Base-by-base conservation (phyloP, 192 early-diverging fungal species). In the Coemansia sp. region DNA sequence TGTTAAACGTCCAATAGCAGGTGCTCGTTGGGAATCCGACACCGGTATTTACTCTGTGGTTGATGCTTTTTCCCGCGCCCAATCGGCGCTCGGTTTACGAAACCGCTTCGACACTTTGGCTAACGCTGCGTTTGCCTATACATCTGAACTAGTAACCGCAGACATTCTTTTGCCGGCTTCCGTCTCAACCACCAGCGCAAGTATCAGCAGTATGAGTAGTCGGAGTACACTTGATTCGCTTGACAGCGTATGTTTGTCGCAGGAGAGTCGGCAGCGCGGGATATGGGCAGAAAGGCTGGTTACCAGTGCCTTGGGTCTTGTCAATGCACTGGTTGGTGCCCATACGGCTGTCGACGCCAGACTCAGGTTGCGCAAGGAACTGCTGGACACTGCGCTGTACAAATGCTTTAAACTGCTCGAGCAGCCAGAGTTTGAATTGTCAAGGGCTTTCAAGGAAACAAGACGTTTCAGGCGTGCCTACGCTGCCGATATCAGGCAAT, bases 91-190 rank as follows among this genome's bases (percentile, higher is more conserved):
- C 18, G 34, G 63, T 2, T 55, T 75, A 42, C 69, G 77, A 12
- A 75, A 69, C 59, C 77, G 72, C 20, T 80, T 80, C 31, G 77
- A 80, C 63, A 20, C 72, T 0, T 48, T 80, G 57, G 72, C 72
- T 16, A 74, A 80, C n/a, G 62, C 68, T 25, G 63, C 68, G 5
- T 75, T 69, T 61, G 4, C 45, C 4, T 63, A 64, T 40, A 68
- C 55, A 14, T 36, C 64, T 17, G 72, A 72, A 16, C 55, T 29
- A 8, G 7, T 66, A 5, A 56, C 63, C 3, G 20, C 30, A 52
- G 16, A 16, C 14, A 34, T 6, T 36, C 17, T 33, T 1, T 29
- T 30, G 18, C 45, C 60, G 12, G 31, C 60, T 6, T 30, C 59
- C 22, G 18, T 40, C 16, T 45, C 51, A 10, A 65, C 34, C 20